Evolutionary conservation across 176 grass and related monocot genomes (phyloP).

Genomic region (Oryza glumipatula): DNA sequence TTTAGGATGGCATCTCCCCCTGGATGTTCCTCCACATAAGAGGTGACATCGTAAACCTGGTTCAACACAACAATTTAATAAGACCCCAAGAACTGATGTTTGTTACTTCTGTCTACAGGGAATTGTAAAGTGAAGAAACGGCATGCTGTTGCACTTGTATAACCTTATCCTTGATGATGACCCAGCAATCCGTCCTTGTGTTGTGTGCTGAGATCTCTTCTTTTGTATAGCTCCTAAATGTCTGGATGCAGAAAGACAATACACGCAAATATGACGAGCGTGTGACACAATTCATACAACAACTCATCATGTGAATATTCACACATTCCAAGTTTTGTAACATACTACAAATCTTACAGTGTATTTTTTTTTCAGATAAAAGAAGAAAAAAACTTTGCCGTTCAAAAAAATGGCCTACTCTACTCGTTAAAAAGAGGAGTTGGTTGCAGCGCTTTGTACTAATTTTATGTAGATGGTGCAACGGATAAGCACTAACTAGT

Average conservation of each 20-base stretch:
- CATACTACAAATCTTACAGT: neutral
- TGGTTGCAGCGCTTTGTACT: neutral
- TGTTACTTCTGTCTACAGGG: neutral
- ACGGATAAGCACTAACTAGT: neutral
- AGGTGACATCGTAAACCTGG: slow-evolving; percentile 89
- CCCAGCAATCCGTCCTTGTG: slow-evolving; percentile 83
- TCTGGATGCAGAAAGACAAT: slow-evolving; percentile 27
- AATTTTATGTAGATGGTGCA: neutral
- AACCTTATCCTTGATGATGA: slow-evolving; percentile 85
- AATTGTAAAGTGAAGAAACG: neutral
- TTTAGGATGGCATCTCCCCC: slow-evolving; percentile 85
- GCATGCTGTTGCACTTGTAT: slow-evolving; percentile 1
- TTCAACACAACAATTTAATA: slow-evolving; percentile 28
- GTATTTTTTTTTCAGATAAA: neutral
- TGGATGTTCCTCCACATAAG: slow-evolving; percentile 95
- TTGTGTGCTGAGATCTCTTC: slow-evolving; percentile 76
- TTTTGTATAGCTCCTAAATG: slow-evolving; percentile 56
- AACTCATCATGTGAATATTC: neutral
- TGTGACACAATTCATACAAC: neutral
- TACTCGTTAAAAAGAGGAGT: neutral
- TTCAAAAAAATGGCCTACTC: neutral
- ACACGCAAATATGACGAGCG: neutral
- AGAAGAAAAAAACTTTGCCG: neutral
- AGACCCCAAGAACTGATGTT: neutral
- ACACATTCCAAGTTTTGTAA: neutral